phyloP scores from a whole-genome alignment of 129 eudicot species.

The Pittosporum tobira region DNA sequence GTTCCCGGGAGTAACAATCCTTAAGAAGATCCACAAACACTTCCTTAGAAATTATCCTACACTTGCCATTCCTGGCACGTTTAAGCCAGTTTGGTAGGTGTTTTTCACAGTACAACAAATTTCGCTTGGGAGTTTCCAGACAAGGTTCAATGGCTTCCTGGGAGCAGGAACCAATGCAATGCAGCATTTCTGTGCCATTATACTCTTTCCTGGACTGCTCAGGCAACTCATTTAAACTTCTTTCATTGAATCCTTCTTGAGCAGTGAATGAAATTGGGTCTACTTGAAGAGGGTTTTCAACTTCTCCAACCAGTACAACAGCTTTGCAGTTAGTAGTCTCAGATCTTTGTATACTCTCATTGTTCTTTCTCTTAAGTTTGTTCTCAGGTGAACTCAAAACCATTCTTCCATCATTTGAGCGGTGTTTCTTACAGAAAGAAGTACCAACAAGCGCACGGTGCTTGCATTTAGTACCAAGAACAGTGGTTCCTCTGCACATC shows the following conservation, averaged over 20 bases:
- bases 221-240: slow-evolving; percentile 22
- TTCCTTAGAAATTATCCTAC: slow-evolving; percentile 89
- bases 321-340: slow-evolving; percentile 36
- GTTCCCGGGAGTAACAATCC: slow-evolving; percentile 53
- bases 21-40: slow-evolving; percentile 75
- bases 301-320: slow-evolving; percentile 35
- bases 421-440: slow-evolving; percentile 86
- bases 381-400: slow-evolving; percentile 31
- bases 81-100: slow-evolving; percentile 97
- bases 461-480: slow-evolving; percentile 90
- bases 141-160: slow-evolving; percentile 42
- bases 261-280: slow-evolving; percentile 15
- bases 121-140: slow-evolving; percentile 54
- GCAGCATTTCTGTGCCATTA: slow-evolving; percentile 24
- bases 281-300: slow-evolving; percentile 24
- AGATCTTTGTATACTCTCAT: slow-evolving; percentile 23
- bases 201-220: slow-evolving; percentile 15
- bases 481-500: slow-evolving; percentile 90
- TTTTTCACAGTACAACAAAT: slow-evolving; percentile 74
- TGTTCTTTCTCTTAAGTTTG: slow-evolving; percentile 52
- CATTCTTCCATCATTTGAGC: slow-evolving; percentile 33
- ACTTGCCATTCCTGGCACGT: slow-evolving; percentile 97
- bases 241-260: slow-evolving; percentile 17
- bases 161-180: slow-evolving; percentile 49
- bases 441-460: slow-evolving; percentile 66